These are phyloP conservation scores for Aspergillus olivimuriae DNA, from an alignment of 495 filamentous ascomycete species.

Conservation along the genomic window DNA sequence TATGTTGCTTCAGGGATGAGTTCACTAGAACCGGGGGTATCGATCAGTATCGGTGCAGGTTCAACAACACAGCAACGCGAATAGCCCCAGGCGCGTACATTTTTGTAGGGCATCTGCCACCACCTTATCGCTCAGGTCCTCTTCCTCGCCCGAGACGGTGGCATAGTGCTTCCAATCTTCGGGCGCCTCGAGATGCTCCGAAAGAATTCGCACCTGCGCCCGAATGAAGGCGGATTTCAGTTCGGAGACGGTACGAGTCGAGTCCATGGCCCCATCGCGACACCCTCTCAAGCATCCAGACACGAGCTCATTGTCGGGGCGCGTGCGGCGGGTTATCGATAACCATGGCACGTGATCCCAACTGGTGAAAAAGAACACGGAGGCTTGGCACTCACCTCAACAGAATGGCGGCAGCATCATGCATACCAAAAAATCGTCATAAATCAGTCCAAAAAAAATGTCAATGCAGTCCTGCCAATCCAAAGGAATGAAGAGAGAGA, in stretches of 20 bases:
- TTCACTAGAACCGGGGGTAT: too few relatives aligned
- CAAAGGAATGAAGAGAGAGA: too few relatives aligned
- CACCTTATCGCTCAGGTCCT: conserved; percentile 43
- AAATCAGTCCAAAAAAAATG: too few relatives aligned
- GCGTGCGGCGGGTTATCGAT: conserved; percentile 16
- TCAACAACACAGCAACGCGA: too few relatives aligned
- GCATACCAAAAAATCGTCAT: too few relatives aligned
- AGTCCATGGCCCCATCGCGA: conserved; percentile 34
- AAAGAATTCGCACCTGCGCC: conserved; percentile 56
- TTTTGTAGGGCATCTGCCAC: conserved; percentile 52
- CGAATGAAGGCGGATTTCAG: conserved; percentile 60
- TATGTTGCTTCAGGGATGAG: conserved; percentile 59
- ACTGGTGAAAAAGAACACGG: too few relatives aligned
- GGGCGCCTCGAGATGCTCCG: conserved; percentile 48
- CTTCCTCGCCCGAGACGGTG: conserved; percentile 36
- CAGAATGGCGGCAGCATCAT: too few relatives aligned
- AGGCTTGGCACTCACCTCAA: too few relatives aligned
- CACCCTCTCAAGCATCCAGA: conserved; percentile 5
- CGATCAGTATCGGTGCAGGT: too few relatives aligned
- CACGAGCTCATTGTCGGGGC: conserved; percentile 1
- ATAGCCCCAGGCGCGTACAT: conserved; percentile 24
- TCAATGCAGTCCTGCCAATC: too few relatives aligned
- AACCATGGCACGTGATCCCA: conserved; percentile 10
- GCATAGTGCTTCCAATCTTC: conserved; percentile 50
- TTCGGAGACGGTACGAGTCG: conserved; percentile 47